Conservation (phyloP, 2,329 filamentous ascomycete species). For the Curvularia eragrostidis region DNA sequence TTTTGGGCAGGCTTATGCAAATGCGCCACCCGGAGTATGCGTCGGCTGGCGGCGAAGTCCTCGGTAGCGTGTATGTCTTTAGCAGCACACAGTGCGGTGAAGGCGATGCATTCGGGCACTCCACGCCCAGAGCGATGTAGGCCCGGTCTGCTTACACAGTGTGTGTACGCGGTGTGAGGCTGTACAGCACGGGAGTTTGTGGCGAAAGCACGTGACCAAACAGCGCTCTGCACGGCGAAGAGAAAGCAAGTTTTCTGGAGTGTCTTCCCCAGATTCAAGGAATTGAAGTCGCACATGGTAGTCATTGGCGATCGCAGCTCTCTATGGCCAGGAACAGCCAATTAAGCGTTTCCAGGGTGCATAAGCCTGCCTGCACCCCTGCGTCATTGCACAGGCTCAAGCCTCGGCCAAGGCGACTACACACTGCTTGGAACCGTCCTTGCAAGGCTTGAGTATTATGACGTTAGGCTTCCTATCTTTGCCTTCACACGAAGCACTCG, state of each 20-base stretch:
- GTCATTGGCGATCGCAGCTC: not conserved
- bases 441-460: slow-evolving; percentile 32
- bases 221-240: not conserved
- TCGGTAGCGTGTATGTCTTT: too few relatives aligned
- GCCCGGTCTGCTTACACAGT: too few relatives aligned
- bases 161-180: not conserved
- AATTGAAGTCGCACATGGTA: too few relatives aligned
- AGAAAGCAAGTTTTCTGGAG: not conserved
- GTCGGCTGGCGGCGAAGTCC: too few relatives aligned
- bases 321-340: slow-evolving; percentile 9
- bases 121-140: too few relatives aligned
- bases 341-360: slow-evolving; percentile 29
- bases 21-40: too few relatives aligned
- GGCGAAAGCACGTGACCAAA: not conserved
- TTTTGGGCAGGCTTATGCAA: slow-evolving; percentile 2
- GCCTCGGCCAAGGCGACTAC: slow-evolving; percentile 20
- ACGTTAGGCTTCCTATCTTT: slow-evolving; percentile 25
- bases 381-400: slow-evolving; percentile 20
- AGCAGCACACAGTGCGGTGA: too few relatives aligned
- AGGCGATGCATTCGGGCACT: not conserved
- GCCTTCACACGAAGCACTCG: not conserved
- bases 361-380: slow-evolving; percentile 13
- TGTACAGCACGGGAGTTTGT: not conserved
- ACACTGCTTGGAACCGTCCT: slow-evolving; percentile 9
- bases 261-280: not conserved